phyloP scores from a whole-genome alignment of 805 yeast species.

The Candida qinlingensis region DNA sequence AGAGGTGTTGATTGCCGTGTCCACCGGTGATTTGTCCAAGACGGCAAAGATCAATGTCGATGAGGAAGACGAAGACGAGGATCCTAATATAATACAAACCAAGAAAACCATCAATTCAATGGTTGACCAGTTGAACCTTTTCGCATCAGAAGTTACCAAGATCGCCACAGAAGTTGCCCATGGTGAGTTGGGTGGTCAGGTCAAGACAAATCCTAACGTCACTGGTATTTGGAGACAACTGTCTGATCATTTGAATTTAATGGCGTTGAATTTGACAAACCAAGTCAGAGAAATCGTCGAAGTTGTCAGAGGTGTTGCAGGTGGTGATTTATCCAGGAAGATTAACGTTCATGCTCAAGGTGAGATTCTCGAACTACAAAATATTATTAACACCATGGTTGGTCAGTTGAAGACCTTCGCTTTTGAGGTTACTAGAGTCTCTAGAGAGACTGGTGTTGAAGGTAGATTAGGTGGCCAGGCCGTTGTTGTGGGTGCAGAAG shows the following conservation, averaged over 20 bases:
- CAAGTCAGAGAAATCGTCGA: conserved; percentile 89
- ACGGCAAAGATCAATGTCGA: conserved; percentile 37
- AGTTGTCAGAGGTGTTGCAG: conserved; percentile 83
- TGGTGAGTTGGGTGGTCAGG: conserved; percentile 86
- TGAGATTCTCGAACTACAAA: conserved; percentile 77
- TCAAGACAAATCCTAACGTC: conserved; percentile 61
- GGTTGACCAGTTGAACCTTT: conserved; percentile 80
- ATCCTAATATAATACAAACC: conserved; percentile 49
- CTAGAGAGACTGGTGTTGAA: conserved; percentile 87
- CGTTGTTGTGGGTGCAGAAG: conserved; percentile 83
- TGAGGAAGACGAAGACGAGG: conserved; percentile 67
- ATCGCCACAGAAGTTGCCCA: conserved; percentile 89
- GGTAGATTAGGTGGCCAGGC: conserved; percentile 91
- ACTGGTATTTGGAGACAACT: conserved; percentile 87
- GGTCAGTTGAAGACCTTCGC: conserved; percentile 84
- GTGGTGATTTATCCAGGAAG: conserved; percentile 77
- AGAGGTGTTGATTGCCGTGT: conserved; percentile 80
- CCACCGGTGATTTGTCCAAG: conserved; percentile 75
- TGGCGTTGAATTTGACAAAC: conserved; percentile 83
- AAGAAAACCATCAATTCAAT: conserved; percentile 81
- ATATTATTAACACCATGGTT: conserved; percentile 88
- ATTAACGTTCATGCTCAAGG: conserved; percentile 91
- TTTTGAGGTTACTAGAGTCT: conserved; percentile 82
- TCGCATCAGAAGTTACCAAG: conserved; percentile 81
- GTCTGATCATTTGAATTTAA: conserved; percentile 83